Base-by-base conservation (phyloP, 768 basidiomycete genomes). In the Mycena indigotica region DNA sequence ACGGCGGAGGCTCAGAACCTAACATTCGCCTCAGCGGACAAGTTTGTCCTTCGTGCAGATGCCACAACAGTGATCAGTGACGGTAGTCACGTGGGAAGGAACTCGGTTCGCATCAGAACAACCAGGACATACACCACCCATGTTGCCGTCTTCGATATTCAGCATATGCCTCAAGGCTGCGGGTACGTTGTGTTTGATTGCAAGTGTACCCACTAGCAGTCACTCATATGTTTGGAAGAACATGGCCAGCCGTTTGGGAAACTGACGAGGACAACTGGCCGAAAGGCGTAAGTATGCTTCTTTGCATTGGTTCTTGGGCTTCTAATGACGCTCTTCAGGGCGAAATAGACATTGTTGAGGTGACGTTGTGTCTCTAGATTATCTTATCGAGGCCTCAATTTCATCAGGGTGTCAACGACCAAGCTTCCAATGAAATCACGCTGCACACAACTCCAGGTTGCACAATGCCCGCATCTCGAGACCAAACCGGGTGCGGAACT, bases 101-200 rank as follows among this genome's bases (percentile, higher is more conserved):
- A 78, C 49, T 84, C 82, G 16, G 81, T 85, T 29, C 75, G 85
- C 40, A 77, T 87, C 57, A 70, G 73, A 46, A 78, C 79, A 15
- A 80, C 79, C 62, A 80, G 81, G 44, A 69, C 70, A 3, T 87
- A 81, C 64, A 78, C 74, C 3, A 81, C 75, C 15, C 82, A 83
- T 60, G 81, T 82, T 45, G 77, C 79, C 3, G 74, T 85, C 26
- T 68, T 77, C 57, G 74, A 82, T 60, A 63, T 81, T 26, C 61
- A 67, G 16, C 83, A 84, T 65, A 84, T 85, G 81, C 83, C 83
- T 15, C 73, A 81, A 56, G 83, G 81, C 5, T 81, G 81, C 66
- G 79, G 74, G 78, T 78, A 48, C 55, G 67, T 66, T 17, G n/a
- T n/a, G 21, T 24, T 65, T 61, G n/a, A n/a, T n/a, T n/a, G n/a